Percentiles rank a stretch among this genome's conserved stretches.
These are phyloP conservation scores for Tylopilus balloui DNA, from an alignment of 768 basidiomycete species.

Conservation along the genomic window DNA sequence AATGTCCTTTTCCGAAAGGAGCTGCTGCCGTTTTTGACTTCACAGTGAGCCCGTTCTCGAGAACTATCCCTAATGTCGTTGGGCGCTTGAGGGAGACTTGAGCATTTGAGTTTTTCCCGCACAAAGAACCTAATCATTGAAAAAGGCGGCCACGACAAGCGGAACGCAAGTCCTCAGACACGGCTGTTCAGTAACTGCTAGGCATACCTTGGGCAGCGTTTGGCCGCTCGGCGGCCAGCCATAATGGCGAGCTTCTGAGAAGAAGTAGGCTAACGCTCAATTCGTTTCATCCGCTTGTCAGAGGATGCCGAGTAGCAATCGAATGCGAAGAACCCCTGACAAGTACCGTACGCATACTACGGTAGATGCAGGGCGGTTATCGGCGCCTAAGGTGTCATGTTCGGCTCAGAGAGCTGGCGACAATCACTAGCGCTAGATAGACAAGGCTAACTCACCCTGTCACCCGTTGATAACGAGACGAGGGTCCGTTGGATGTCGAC, in stretches of 20 bases:
- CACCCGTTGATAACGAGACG: background rate
- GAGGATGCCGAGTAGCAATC: background rate
- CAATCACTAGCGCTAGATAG: background rate
- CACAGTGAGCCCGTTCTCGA: slow-evolving; percentile 47
- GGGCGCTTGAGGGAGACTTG: slow-evolving; percentile 61
- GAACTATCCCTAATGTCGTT: slow-evolving; percentile 57
- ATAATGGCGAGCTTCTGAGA: background rate
- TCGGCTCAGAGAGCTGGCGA: background rate
- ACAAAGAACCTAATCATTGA: slow-evolving; percentile 70
- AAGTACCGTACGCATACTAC: too few species aligned
- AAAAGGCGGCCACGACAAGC: background rate
- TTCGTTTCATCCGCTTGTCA: background rate
- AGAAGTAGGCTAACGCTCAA: background rate
- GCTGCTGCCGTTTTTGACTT: slow-evolving; percentile 64
- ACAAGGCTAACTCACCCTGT: background rate
- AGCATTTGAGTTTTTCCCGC: slow-evolving; percentile 58
- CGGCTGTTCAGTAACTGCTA: background rate
- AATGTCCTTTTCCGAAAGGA: slow-evolving; percentile 63
- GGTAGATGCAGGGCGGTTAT: too few species aligned
- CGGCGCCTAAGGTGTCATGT: too few species aligned
- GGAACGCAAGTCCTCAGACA: slow-evolving; percentile 1
- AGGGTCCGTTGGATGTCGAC: background rate
- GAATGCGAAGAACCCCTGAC: background rate
- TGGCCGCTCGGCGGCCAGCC: background rate
- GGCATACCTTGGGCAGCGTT: background rate